Evolutionary conservation across 306 rosid genomes (phyloP), one percentile per base, ranked within the genome.

Genomic region (Fragaria ananassa): DNA sequence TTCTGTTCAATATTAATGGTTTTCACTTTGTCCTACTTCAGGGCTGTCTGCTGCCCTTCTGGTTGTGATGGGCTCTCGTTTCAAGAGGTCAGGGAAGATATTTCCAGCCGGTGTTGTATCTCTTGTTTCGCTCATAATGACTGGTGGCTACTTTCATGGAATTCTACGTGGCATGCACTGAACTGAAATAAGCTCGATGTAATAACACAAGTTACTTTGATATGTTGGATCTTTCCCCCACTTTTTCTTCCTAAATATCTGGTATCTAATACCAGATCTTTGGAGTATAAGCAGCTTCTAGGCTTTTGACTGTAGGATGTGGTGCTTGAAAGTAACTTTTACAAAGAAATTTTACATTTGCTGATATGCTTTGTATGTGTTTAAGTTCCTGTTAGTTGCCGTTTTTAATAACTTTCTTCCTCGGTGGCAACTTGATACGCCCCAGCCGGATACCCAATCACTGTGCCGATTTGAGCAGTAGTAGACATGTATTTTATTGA

Each of bases 31-130:
- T 76, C 37, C 25, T 1, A 61, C 61, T 47, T 79, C 83, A 96
- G 98, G 98, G 72, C 75, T 96, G 72, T 96, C 98, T 61, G 97
- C 97, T 86, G 89, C 93, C 35, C 98, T 96, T 71, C 85, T 96
- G 73, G 91, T 64, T 42, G 96, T 91, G 82, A 96, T 96, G 99
- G 99, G 99, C 65, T 83, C 96, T 75, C 99, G 99, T 45, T 96
- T 88, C 78, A 92, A 86, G 91, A 89, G 84, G 51, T 96, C 99
- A 10, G 93, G 99, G 76, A 96, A 96, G 89, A 78, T 96, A 29
- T 91, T 96, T 85, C 99, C 99, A 8, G 99, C 99, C 6, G 99
- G 99, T 10, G 91, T 92, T 49, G 96, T 96, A 34, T 89, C 99
- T n/a, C 86, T 96, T 37, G 90, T 93, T 69, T 96, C 99, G 1